A percentile compares a stretch with the other conserved stretches of the same genome.
Evolutionary conservation across 192 early-diverging fungal genomes (phyloP).

Genomic region (Chytriomyces confervae): DNA sequence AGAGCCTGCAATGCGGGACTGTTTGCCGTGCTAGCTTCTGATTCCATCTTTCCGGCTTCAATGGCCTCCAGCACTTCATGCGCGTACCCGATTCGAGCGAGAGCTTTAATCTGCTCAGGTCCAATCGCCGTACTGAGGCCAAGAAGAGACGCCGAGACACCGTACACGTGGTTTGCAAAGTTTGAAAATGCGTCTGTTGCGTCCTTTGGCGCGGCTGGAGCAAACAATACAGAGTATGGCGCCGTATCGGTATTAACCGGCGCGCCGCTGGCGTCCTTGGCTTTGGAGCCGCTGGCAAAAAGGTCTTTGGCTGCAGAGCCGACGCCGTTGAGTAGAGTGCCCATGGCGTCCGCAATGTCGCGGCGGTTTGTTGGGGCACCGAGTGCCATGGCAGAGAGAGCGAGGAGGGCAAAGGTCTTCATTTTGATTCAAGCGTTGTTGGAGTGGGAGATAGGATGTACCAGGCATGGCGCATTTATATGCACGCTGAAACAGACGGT

Average conservation of each 20-base stretch:
- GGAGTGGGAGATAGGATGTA: background rate
- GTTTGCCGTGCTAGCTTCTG: background rate
- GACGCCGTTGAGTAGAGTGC: background rate
- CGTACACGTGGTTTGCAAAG: conserved; percentile 22
- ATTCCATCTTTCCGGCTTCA: conserved; percentile 8
- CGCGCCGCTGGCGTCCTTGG: background rate
- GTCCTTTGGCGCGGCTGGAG: background rate
- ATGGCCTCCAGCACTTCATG: conserved; percentile 10
- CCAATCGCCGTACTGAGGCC: background rate
- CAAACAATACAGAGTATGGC: background rate
- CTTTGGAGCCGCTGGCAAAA: background rate
- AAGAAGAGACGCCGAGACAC: background rate
- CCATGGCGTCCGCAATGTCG: background rate
- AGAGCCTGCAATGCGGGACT: background rate
- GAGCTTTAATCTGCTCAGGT: conserved; percentile 4
- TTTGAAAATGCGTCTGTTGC: conserved; percentile 7
- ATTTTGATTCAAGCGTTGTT: background rate
- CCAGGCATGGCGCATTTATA: background rate
- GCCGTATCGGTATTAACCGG: background rate
- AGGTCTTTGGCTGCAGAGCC: background rate
- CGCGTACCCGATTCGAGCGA: background rate
- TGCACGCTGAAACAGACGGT: background rate
- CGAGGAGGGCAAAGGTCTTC: background rate
- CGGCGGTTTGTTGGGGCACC: background rate
- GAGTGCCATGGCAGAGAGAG: background rate